Base-by-base conservation (phyloP, 345 rosid genomes). In the Ricinus communis region DNA sequence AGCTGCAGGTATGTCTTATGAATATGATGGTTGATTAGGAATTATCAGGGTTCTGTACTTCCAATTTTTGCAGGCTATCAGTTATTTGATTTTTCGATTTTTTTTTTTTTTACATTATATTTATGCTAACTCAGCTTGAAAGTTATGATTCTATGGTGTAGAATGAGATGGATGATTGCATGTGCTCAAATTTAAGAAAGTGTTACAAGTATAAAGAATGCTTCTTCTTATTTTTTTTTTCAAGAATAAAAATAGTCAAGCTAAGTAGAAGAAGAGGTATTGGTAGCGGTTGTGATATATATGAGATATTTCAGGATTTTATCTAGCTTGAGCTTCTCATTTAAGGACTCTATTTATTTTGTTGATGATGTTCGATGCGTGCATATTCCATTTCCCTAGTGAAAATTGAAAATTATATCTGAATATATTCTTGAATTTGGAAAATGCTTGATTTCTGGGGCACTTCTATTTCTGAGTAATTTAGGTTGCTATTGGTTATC, bases 1-100 rank as follows among this genome's bases (percentile, higher is more conserved):
- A 52, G 80, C 76, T 81, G 90, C 80, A 71, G 98, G 98, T 93
- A 82, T 69, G 76, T 28, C 60, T 45, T 65, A 9, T 68, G 19
- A 22, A 22, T 54, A 52, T 57, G 45, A 21, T 27, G 49, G 9
- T 13, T 41, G n/a, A 45, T 30, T 21, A 52, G 52, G 62, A 25
- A 25, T 38, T 18, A 12, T 57, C 36, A 60, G 11, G 3, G 62
- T 54, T 71, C 14, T 28, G 40, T 30, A 50, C 73, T 24, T 62
- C 31, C 6, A n/a, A 5, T 15, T 56, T 55, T 52, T 64, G 62
- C 8, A 27, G 25, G 28, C 25, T 71, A 36, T 36, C 24, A 27
- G 21, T 15, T 25, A 19, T 38, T 27, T 22, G 38, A 19, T 45
- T 43, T 9, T 43, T 38, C 8, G 47, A 12, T 9, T 4, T 43